Conservation (phyloP, 139 green algal species). For the Ostreobium quekettii region DNA sequence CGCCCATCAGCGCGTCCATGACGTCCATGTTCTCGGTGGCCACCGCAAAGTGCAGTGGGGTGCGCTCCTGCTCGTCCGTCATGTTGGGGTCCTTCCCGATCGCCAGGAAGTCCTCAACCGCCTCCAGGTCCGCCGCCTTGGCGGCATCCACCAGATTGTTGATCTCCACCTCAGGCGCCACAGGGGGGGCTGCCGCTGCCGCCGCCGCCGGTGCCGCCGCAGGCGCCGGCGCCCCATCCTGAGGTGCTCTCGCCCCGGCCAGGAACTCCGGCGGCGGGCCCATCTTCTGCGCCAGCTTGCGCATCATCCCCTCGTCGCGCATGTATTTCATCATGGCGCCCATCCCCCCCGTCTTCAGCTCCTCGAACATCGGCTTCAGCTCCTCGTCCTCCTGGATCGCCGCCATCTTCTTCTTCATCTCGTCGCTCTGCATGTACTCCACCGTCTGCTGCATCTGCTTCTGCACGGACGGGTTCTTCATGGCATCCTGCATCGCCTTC, state of each 20-base stretch:
- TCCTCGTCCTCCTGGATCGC: constrained; percentile 47
- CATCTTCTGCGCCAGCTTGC: constrained; percentile 59
- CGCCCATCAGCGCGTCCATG: constrained; percentile 25
- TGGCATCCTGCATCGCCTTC: constrained; percentile 54
- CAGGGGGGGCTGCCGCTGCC: constrained; percentile 9
- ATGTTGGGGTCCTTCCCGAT: constrained; percentile 69
- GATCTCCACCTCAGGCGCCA: constrained; percentile 40
- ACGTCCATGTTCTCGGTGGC: constrained; percentile 37
- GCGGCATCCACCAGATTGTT: constrained; percentile 71
- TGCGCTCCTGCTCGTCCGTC: constrained; percentile 52
- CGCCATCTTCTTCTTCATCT: constrained; percentile 35
- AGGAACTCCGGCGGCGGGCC: constrained; percentile 13
- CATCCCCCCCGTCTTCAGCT: constrained; percentile 65
- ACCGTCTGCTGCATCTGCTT: constrained; percentile 51
- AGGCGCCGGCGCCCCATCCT: constrained; percentile 6
- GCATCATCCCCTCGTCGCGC: constrained; percentile 52
- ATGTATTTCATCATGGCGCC: constrained; percentile 56
- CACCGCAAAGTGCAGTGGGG: constrained; percentile 70
- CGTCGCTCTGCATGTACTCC: constrained; percentile 31
- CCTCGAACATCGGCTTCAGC: constrained; percentile 61
- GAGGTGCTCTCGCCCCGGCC: constrained; percentile 20
- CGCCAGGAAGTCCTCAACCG: constrained; percentile 77
- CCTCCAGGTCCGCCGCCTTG: constrained; percentile 74
- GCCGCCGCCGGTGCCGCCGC: constrained; percentile 19
- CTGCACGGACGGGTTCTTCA: constrained; percentile 47